Conservation (phyloP, 2,329 filamentous ascomycete genomes). For the Calonectria crousiana region DNA sequence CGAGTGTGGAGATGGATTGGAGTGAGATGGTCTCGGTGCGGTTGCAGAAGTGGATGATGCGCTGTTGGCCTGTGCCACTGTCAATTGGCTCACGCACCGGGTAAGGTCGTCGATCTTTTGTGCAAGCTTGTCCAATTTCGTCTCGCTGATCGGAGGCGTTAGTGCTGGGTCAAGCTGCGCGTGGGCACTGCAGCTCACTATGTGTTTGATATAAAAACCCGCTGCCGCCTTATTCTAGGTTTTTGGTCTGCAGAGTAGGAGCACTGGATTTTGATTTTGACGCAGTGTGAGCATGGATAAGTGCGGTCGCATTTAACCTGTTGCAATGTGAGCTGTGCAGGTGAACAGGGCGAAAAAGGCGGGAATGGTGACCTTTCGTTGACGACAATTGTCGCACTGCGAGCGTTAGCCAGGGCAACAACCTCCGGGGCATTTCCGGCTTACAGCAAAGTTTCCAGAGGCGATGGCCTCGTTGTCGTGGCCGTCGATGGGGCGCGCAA, state of each 20-base stretch:
- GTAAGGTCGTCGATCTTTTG: slow-evolving; percentile 30
- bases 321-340: background rate
- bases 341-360: too few species aligned
- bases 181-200: slow-evolving; percentile 27
- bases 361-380: slow-evolving; percentile 1
- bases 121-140: slow-evolving; percentile 31
- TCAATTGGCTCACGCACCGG: slow-evolving; percentile 11
- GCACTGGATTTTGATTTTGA: slow-evolving; percentile 22
- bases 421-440: background rate
- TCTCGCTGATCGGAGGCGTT: slow-evolving; percentile 13
- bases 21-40: background rate
- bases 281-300: slow-evolving; percentile 28
- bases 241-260: slow-evolving; percentile 25
- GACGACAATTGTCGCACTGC: slow-evolving; percentile 20
- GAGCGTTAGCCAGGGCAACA: background rate
- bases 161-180: background rate
- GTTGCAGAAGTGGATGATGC: background rate
- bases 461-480: background rate
- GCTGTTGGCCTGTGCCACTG: background rate
- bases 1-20: background rate
- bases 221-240: slow-evolving; percentile 24
- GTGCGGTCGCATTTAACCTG: slow-evolving; percentile 34
- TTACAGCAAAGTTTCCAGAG: slow-evolving; percentile 13
- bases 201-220: slow-evolving; percentile 32
- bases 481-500: background rate